Evolutionary conservation across 805 yeast species (phyloP).

Genomic region (Schizosaccharomyces lindneri): DNA sequence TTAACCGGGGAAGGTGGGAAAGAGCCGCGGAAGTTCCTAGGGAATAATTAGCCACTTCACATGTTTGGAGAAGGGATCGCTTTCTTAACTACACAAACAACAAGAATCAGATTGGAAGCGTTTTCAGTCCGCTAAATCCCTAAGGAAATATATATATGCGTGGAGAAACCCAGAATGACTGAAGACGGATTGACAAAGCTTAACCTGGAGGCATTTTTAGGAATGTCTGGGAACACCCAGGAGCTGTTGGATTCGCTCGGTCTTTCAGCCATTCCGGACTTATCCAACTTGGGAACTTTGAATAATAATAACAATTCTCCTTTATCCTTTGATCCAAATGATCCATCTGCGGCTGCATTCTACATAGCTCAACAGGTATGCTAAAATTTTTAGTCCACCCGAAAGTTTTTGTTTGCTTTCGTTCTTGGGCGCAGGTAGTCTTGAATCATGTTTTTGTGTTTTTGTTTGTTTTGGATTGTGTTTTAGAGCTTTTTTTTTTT

Average conservation of each 20-base stretch:
- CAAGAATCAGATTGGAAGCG: too few relatives aligned
- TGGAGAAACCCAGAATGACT: not conserved
- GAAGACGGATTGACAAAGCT: not conserved
- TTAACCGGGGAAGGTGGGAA: too few relatives aligned
- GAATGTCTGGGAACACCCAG: not conserved
- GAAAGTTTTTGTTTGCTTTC: not conserved
- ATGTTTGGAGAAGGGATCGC: too few relatives aligned
- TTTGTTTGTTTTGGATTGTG: too few relatives aligned
- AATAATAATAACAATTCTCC: not conserved
- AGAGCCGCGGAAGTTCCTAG: too few relatives aligned
- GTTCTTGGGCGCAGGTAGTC: too few relatives aligned
- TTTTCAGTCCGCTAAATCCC: too few relatives aligned
- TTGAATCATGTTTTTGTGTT: too few relatives aligned
- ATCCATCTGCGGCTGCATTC: slow-evolving; percentile 1
- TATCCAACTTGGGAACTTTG: not conserved
- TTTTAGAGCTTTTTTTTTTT: too few relatives aligned
- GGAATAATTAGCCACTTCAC: too few relatives aligned
- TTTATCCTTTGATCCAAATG: not conserved
- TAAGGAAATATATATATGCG: too few relatives aligned
- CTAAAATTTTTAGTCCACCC: not conserved
- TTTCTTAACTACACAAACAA: too few relatives aligned
- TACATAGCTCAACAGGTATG: slow-evolving; percentile 2
- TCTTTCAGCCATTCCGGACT: not conserved
- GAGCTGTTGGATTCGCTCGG: not conserved
- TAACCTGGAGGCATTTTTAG: not conserved